Evolutionary conservation across 164 flowering plant species (phyloP), one percentile per base, ranked within the genome.

Genomic region (Malania oleifera): DNA sequence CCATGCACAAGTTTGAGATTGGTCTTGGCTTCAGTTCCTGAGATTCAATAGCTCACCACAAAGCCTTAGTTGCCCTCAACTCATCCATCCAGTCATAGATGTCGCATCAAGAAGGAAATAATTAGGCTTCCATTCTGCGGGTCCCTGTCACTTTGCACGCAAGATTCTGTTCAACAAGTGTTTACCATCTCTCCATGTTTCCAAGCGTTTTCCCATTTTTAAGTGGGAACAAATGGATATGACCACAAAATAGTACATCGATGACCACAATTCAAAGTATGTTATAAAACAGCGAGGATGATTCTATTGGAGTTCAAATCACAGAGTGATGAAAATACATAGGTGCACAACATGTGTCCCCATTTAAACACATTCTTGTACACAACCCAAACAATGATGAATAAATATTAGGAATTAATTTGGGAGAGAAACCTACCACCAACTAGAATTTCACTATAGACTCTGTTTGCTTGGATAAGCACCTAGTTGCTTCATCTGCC

Each of bases 401-500:
- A 70, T 65, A 41, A 5, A 61, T 71, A 66, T 57, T 61, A 53
- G 28, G 40, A 53, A 41, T 23, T 50, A 54, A 52, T 28, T 17
- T 25, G 19, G 27, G 7, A 55, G 56, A 65, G 65, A 26, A 40
- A 54, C 65, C 59, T 64, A 22, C 61, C 59, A 59, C 59, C 38
- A 31, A 67, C 7, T 48, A 37, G 23, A 41, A 48, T 55, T 54
- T 73, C 72, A 77, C 27, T 71, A 59, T 20, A 66, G 67, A 64
- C 60, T 69, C 49, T 67, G 59, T 46, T 60, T 60, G 40, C 40
- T 63, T 49, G 86, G 70, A 62, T 80, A 77, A 45, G 62, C 70
- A 20, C 77, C 89, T 39, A 76, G 78, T 65, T 80, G 70, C 79
- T 74, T 78, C 79, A 71, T 72, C 68, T 80, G 67, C 91, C 96